These are phyloP conservation scores for Amauroascus verrucosus DNA, from an alignment of 2,329 filamentous ascomycete species.

Conservation along the genomic window DNA sequence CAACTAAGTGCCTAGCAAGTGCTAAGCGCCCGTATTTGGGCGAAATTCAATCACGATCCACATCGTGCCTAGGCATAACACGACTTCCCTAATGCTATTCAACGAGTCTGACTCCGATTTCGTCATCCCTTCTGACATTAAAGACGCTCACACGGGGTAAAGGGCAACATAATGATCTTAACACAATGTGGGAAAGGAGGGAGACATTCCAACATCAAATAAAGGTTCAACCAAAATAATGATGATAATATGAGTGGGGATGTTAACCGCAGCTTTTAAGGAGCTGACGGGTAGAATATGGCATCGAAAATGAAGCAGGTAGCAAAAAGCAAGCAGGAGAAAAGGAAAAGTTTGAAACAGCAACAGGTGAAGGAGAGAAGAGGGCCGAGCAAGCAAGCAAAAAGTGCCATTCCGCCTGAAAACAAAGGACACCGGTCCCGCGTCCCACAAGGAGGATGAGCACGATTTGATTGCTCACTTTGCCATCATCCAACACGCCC, in stretches of 20 bases:
- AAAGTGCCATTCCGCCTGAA: neutral
- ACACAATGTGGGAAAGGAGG: slow-evolving; percentile 4
- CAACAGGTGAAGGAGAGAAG: neutral
- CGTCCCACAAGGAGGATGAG: neutral
- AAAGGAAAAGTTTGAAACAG: neutral
- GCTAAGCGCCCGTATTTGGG: neutral
- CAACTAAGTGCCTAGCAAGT: neutral
- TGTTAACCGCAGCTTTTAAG: neutral
- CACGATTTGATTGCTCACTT: slow-evolving; percentile 9
- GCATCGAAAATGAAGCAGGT: slow-evolving; percentile 3
- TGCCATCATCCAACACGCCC: slow-evolving; percentile 15
- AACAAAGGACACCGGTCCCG: neutral
- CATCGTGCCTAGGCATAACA: neutral
- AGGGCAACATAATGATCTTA: neutral
- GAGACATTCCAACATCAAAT: neutral
- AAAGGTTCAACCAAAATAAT: slow-evolving; percentile 3
- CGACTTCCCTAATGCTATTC: neutral
- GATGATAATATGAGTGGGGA: slow-evolving; percentile 6
- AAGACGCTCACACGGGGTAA: neutral
- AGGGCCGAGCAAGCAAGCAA: slow-evolving; percentile 9
- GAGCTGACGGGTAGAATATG: neutral
- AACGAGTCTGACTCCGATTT: neutral
- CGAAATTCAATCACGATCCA: neutral
- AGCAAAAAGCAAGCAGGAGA: neutral
- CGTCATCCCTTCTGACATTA: neutral